Conservation (phyloP, 495 filamentous ascomycete genomes). For the Penicillium angulare region DNA sequence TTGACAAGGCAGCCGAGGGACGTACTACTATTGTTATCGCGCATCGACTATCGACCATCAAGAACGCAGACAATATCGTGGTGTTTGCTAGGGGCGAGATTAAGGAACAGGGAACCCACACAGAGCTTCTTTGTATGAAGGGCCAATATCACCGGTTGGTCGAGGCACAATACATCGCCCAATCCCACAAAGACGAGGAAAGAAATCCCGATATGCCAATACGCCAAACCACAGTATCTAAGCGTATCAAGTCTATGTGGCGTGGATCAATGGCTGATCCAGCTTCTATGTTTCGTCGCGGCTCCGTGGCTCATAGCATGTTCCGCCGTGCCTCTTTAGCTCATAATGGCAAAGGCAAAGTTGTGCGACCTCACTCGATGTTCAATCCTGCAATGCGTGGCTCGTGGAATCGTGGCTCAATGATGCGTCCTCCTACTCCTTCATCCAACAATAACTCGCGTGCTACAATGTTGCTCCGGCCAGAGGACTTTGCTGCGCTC, state of each 20-base stretch:
- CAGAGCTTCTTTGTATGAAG: conserved; percentile 58
- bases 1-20: conserved; percentile 84
- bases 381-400: conserved; percentile 2
- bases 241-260: conserved; percentile 17
- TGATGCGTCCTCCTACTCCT: background rate
- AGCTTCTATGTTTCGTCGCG: background rate
- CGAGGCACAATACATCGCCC: conserved; percentile 74
- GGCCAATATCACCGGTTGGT: conserved; percentile 75
- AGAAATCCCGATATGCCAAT: conserved; percentile 22
- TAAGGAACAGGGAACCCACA: conserved; percentile 85
- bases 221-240: background rate
- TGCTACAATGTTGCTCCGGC: conserved; percentile 1
- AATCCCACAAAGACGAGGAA: conserved; percentile 54
- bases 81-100: conserved; percentile 83
- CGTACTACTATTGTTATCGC: conserved; percentile 96
- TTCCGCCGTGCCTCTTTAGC: background rate
- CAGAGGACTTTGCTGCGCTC: conserved; percentile 16
- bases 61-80: conserved; percentile 90
- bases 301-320: background rate
- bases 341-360: background rate
- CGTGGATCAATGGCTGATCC: conserved; percentile 19
- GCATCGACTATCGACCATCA: conserved; percentile 92
- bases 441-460: background rate
- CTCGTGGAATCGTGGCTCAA: background rate
- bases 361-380: background rate